These are phyloP conservation scores for Thuidium tamariscinum DNA, from an alignment of 225 moss, liverwort and hornwort species.

Conservation along the genomic window DNA sequence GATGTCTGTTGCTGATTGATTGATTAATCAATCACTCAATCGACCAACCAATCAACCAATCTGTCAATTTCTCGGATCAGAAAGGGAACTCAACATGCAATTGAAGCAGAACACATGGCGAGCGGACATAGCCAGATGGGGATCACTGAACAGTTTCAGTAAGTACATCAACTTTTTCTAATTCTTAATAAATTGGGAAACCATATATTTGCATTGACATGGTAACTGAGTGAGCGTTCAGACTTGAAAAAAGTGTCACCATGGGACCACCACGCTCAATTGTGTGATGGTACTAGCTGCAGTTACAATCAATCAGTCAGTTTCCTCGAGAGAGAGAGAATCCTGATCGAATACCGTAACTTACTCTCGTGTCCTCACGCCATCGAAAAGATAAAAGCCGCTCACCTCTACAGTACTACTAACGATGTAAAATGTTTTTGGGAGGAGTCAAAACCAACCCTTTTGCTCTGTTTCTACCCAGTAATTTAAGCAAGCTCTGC, in stretches of 20 bases:
- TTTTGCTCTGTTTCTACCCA: not conserved
- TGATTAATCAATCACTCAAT: not conserved
- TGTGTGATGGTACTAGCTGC: slow-evolving; percentile 1
- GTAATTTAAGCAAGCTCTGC: not conserved
- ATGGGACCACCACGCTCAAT: not conserved
- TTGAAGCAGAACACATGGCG: not conserved
- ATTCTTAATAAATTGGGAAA: not conserved
- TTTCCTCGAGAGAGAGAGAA: not conserved
- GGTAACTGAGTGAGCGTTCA: not conserved
- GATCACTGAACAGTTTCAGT: not conserved
- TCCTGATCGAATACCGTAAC: not conserved
- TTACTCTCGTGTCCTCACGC: not conserved
- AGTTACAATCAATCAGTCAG: not conserved
- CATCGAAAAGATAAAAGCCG: not conserved
- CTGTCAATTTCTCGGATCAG: not conserved
- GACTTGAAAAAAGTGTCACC: not conserved
- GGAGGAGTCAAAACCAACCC: slow-evolving; percentile 15
- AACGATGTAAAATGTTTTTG: not conserved
- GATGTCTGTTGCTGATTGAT: not conserved
- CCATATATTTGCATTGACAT: not conserved
- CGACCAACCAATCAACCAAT: not conserved
- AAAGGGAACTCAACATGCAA: not conserved
- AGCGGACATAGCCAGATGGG: not conserved
- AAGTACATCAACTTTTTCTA: not conserved
- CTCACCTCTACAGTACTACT: not conserved